Evolutionary conservation across 2,329 filamentous ascomycete genomes (phyloP), one percentile per base, ranked within the genome.

Genomic region (Microcera coccophila): DNA sequence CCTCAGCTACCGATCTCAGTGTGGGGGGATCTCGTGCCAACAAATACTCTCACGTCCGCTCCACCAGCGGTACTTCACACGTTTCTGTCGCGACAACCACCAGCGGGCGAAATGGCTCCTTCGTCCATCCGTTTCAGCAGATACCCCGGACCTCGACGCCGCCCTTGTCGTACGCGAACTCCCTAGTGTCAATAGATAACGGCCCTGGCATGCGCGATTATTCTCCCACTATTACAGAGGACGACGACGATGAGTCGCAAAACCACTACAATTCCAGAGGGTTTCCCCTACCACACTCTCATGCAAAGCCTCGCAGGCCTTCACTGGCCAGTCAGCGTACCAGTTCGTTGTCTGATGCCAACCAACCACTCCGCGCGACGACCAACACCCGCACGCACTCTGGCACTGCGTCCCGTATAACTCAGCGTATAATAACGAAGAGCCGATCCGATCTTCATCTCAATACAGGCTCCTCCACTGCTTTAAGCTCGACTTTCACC

Each of bases 41-140:
- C 40, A 74, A 73, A 44, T 75, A 72, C 53, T 71, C 75, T 26
- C 80, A 84, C 59, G 68, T 71, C 28, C 74, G 81, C 17, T 81
- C 79, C 2, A 74, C 78, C 41, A 81, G 77, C 56, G 77, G 75
- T 43, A 71, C 73, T 38, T 81, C 77, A 18, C 76, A 81, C 56
- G 64, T 69, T 49, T 81, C 78, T 9, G 69, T 78, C 40, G 71
- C 75, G 7, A 79, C 77, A 19, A 73, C 72, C 38, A 73, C 68
- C 48, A 81, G 77, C 53, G 71, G 65, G 40, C 69, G 74, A 44
- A 67, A 66, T 44, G 69, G 70, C 44, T 64, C 70, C 22, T 83
- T 84, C 56, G 71, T 82, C 16, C 81, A 84, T 57, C 80, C 81
- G 19, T 83, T 82, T 52, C 78, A 82, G 58, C 81, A 83, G 63